Conservation (phyloP, 2,329 filamentous ascomycete genomes). For the Alternaria conjuncta region DNA sequence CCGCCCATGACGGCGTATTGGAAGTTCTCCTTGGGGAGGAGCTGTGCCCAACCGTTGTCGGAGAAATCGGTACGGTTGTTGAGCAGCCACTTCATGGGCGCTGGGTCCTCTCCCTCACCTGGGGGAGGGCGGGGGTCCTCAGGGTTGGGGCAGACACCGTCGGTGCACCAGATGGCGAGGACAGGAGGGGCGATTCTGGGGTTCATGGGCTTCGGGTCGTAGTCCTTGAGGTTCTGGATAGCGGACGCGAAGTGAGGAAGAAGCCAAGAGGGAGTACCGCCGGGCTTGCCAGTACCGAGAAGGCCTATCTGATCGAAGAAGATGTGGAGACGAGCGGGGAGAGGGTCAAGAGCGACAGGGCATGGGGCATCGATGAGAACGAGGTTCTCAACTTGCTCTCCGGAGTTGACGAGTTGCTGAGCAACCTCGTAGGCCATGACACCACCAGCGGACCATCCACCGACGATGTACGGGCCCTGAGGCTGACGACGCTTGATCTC, state of each 20-base stretch:
- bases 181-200: slow-evolving; percentile 65
- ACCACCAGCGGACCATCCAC: slow-evolving; percentile 63
- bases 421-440: slow-evolving; percentile 61
- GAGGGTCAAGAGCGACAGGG: slow-evolving; percentile 59
- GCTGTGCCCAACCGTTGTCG: slow-evolving; percentile 73
- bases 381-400: slow-evolving; percentile 58
- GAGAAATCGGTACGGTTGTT: slow-evolving; percentile 76
- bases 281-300: slow-evolving; percentile 66
- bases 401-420: slow-evolving; percentile 55
- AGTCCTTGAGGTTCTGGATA: slow-evolving; percentile 71
- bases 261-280: slow-evolving; percentile 73
- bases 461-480: slow-evolving; percentile 63
- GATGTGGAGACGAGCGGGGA: slow-evolving; percentile 65
- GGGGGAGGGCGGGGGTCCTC: slow-evolving; percentile 70
- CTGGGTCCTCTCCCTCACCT: slow-evolving; percentile 62
- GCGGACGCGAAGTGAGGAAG: slow-evolving; percentile 75
- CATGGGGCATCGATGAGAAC: slow-evolving; percentile 62
- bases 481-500: slow-evolving; percentile 77
- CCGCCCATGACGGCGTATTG: slow-evolving; percentile 71
- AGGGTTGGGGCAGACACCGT: slow-evolving; percentile 73
- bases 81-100: slow-evolving; percentile 69
- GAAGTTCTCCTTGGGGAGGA: slow-evolving; percentile 67
- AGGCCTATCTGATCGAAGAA: slow-evolving; percentile 77
- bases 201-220: slow-evolving; percentile 69
- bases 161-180: slow-evolving; percentile 73